phyloP scores from a whole-genome alignment of 257 asterid species.

The Salvia rosmarinus region DNA sequence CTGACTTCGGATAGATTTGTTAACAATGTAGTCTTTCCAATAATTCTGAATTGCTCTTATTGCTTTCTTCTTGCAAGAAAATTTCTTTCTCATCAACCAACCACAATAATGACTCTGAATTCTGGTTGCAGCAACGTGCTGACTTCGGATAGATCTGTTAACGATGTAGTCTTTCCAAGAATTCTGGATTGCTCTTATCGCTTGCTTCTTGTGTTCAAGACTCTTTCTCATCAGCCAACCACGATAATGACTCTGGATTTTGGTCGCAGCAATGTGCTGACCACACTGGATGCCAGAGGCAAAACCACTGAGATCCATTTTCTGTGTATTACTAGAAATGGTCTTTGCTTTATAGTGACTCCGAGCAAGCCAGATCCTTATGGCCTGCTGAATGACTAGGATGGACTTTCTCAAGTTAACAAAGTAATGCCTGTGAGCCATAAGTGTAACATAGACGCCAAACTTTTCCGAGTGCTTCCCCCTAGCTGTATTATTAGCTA shows the following conservation, averaged over 20 bases:
- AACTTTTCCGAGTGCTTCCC: slow-evolving; percentile 41
- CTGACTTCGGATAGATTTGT: slow-evolving; percentile 42
- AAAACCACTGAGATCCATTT: slow-evolving; percentile 37
- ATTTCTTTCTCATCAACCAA: slow-evolving; percentile 53
- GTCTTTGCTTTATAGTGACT: slow-evolving; percentile 33
- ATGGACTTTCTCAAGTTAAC: slow-evolving; percentile 54
- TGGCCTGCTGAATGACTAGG: slow-evolving; percentile 60
- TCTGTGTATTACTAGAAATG: slow-evolving; percentile 25
- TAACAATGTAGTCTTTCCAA: slow-evolving; percentile 51
- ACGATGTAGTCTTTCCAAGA: slow-evolving; percentile 54
- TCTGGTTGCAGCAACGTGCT: slow-evolving; percentile 66
- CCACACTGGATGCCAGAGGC: slow-evolving; percentile 47
- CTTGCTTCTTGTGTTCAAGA: no score
- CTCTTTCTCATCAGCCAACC: no score
- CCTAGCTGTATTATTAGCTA: slow-evolving; percentile 50
- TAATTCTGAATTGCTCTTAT: slow-evolving; percentile 49
- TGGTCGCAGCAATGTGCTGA: no score
- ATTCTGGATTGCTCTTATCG: slow-evolving; percentile 53
- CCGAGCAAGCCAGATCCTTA: slow-evolving; percentile 56
- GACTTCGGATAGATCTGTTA: slow-evolving; percentile 39
- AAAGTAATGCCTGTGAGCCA: slow-evolving; percentile 64
- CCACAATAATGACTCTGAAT: slow-evolving; percentile 78
- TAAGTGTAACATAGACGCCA: slow-evolving; percentile 37
- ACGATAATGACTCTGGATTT: no score
- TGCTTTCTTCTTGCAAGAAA: slow-evolving; percentile 55